Conservation (phyloP, 176 grass and related monocot species). For the Poa pratensis region DNA sequence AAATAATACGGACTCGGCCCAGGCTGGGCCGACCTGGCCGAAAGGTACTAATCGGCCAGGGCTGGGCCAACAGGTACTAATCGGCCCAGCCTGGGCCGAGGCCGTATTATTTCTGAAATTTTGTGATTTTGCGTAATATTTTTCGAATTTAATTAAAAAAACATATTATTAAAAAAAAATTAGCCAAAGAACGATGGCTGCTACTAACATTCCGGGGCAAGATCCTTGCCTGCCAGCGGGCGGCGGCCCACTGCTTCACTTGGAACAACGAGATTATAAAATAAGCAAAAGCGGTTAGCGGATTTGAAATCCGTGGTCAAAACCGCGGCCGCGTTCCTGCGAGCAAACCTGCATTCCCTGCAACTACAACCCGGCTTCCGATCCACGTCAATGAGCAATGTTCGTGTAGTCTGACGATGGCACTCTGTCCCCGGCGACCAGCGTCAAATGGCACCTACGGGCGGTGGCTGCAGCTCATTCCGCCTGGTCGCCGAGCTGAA, state of each 20-base stretch:
- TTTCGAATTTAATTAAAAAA: too few species aligned
- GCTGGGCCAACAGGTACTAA: too few species aligned
- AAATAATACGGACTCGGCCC: too few species aligned
- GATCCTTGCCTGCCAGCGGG: not conserved
- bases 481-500: not conserved
- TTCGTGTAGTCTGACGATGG: not conserved
- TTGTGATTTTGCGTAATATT: too few species aligned
- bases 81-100: too few species aligned
- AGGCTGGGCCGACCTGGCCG: too few species aligned
- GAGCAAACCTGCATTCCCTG: not conserved
- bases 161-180: too few species aligned
- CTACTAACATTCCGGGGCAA: not conserved
- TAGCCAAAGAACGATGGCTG: too few species aligned
- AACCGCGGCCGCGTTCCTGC: slow-evolving; percentile 18
- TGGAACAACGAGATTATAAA: not conserved
- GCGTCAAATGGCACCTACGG: not conserved
- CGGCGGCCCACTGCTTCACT: not conserved
- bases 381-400: too few species aligned
- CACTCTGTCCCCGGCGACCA: not conserved
- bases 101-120: too few species aligned
- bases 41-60: too few species aligned
- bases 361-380: too few species aligned
- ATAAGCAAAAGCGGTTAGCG: not conserved
- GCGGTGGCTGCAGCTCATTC: not conserved
- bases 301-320: slow-evolving; percentile 6